A percentile compares a stretch with the other conserved stretches of the same genome.
Evolutionary conservation across 768 basidiomycete species (phyloP).

Genomic region (Pisolithus sp.): DNA sequence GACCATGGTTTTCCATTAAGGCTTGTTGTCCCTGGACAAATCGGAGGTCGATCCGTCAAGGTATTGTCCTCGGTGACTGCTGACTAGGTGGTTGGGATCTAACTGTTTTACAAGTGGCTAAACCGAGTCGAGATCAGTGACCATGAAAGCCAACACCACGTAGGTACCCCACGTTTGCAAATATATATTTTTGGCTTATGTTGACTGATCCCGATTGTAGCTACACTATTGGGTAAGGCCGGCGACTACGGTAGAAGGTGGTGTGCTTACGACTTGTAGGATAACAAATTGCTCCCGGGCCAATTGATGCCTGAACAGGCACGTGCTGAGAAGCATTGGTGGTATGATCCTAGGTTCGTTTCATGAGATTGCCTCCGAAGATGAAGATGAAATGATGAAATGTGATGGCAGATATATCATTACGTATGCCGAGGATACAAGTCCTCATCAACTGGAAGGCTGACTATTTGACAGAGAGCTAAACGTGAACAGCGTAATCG

Average conservation of each 20-base stretch:
- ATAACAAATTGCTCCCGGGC: conserved; percentile 59
- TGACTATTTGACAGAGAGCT: conserved; percentile 43
- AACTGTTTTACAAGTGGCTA: conserved; percentile 40
- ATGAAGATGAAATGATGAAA: not conserved
- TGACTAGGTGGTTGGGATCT: not conserved
- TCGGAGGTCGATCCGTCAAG: conserved; percentile 54
- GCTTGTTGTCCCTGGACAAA: conserved; percentile 56
- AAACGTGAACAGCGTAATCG: conserved; percentile 55
- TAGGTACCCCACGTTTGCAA: conserved; percentile 20
- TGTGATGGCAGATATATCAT: conserved; percentile 25
- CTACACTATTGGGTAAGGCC: conserved; percentile 30
- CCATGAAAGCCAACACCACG: conserved; percentile 47
- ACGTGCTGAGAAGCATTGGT: conserved; percentile 45
- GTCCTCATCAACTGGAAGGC: conserved; percentile 2
- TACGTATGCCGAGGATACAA: conserved; percentile 19
- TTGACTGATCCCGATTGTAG: conserved; percentile 9
- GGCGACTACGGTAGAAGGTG: not conserved
- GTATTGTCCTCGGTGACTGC: conserved; percentile 4
- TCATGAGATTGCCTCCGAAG: not conserved
- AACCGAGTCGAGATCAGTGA: conserved; percentile 45
- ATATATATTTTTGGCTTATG: not conserved
- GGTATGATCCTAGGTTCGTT: conserved; percentile 42
- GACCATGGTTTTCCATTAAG: conserved; percentile 66
- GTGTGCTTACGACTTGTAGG: conserved; percentile 15
- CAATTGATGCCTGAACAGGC: conserved; percentile 47